Conservation (phyloP, 228 moss, liverwort and hornwort genomes). For the Sphagnum magellanicum region DNA sequence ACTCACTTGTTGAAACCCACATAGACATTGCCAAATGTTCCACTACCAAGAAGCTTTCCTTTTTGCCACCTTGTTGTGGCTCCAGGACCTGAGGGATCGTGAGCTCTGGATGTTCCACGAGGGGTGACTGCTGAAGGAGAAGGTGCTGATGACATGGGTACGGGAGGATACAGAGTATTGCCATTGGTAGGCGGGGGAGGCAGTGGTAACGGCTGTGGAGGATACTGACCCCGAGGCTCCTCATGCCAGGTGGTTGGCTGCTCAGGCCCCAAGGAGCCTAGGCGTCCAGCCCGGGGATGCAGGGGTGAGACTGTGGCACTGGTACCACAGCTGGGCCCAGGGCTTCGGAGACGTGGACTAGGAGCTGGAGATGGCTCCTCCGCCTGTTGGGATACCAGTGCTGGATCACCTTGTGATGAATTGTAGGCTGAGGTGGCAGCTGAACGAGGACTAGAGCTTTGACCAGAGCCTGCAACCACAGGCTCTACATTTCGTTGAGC, state of each 20-base stretch:
- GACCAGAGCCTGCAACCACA: conserved; percentile 40
- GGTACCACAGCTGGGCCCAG: conserved; percentile 63
- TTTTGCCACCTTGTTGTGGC: conserved; percentile 81
- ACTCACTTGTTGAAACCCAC: conserved; percentile 94
- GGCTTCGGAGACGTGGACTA: conserved; percentile 78
- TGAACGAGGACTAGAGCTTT: conserved; percentile 77
- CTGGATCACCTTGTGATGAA: conserved; percentile 80
- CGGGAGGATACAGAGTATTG: conserved; percentile 36
- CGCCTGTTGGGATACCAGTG: conserved; percentile 39
- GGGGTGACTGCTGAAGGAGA: conserved; percentile 56
- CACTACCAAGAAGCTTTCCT: conserved; percentile 89
- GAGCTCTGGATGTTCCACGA: conserved; percentile 44
- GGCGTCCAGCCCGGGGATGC: conserved; percentile 50
- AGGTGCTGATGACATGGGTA: conserved; percentile 44
- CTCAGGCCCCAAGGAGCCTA: conserved; percentile 24
- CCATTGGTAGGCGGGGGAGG: conserved; percentile 51
- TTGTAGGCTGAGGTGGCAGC: conserved; percentile 84
- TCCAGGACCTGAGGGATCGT: conserved; percentile 27
- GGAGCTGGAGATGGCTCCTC: conserved; percentile 68
- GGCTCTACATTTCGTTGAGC: conserved; percentile 49
- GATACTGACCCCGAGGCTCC: conserved; percentile 55
- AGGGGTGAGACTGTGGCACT: conserved; percentile 95
- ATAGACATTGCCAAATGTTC: conserved; percentile 97
- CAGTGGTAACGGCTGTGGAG: conserved; percentile 80
- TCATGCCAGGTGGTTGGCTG: conserved; percentile 85